Percentiles rank a stretch among this genome's conserved stretches.
phyloP scores from a whole-genome alignment of 352 stramenopile species.

The Globisporangium perplexum region DNA sequence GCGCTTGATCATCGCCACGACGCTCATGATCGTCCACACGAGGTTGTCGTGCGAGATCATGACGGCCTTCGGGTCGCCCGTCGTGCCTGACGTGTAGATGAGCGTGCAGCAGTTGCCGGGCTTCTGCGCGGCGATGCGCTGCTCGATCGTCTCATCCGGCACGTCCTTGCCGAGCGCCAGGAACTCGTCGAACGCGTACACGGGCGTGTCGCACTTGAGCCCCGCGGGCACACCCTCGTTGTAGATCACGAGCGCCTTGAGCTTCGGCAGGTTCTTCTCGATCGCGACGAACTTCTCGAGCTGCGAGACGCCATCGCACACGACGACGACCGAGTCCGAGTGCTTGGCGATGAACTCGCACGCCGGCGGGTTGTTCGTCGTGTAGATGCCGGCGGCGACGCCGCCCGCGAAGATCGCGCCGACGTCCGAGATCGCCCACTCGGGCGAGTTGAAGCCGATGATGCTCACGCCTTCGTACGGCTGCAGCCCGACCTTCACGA shows the following conservation, averaged over 20 bases:
- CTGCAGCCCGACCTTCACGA: constrained; percentile 66
- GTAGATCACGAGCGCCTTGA: constrained; percentile 95
- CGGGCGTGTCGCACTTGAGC: constrained; percentile 54
- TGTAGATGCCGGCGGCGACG: constrained; percentile 95
- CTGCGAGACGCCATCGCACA: constrained; percentile 91
- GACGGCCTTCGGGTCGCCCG: constrained; percentile 93
- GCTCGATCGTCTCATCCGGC: constrained; percentile 52
- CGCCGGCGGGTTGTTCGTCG: constrained; percentile 89
- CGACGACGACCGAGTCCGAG: constrained; percentile 89
- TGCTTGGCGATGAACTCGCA: constrained; percentile 94
- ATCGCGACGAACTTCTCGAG: constrained; percentile 92
- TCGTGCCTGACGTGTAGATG: constrained; percentile 96
- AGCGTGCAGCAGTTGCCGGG: constrained; percentile 86
- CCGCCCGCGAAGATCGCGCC: constrained; percentile 91
- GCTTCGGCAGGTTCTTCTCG: constrained; percentile 75
- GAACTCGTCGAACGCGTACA: constrained; percentile 82
- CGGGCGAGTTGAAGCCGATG: constrained; percentile 89
- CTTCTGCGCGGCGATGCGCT: constrained; percentile 73
- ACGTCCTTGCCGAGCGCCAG: constrained; percentile 65
- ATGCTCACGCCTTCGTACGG: constrained; percentile 82
- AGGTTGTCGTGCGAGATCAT: constrained; percentile 97
- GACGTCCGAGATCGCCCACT: constrained; percentile 92
- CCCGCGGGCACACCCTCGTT: constrained; percentile 71
- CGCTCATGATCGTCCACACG: constrained; percentile 71
- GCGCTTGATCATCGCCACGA: constrained; percentile 55